Percentiles rank a stretch among this genome's conserved stretches.
These are phyloP conservation scores for Zygosaccharomyces lentus DNA, from an alignment of 805 yeast genomes.

Conservation along the genomic window DNA sequence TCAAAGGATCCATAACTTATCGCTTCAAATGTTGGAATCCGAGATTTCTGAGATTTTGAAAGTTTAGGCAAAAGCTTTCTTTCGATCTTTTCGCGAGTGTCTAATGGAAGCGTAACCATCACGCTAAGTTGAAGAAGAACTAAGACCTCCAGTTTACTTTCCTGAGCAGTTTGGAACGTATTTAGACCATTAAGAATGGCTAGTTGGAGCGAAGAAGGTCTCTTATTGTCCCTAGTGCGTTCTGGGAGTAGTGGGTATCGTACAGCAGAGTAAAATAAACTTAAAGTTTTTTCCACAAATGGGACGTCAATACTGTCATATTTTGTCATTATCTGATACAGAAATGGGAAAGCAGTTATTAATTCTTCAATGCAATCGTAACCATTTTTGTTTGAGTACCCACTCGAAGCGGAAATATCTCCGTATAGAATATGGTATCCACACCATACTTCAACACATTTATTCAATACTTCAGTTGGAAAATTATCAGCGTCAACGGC, in stretches of 20 bases:
- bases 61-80: conserved; percentile 45
- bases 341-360: conserved; percentile 48
- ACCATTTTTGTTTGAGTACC: conserved; percentile 36
- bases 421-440: conserved; percentile 43
- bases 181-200: conserved; percentile 51
- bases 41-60: conserved; percentile 30
- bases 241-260: conserved; percentile 70
- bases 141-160: conserved; percentile 40
- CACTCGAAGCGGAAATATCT: conserved; percentile 31
- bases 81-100: conserved; percentile 52
- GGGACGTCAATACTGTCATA: conserved; percentile 33
- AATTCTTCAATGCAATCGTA: conserved; percentile 59
- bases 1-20: conserved; percentile 47
- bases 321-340: conserved; percentile 40
- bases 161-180: conserved; percentile 27
- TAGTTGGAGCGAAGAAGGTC: conserved; percentile 60
- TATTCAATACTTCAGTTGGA: conserved; percentile 31
- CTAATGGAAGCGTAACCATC: conserved; percentile 56
- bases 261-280: conserved; percentile 59
- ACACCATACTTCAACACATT: conserved; percentile 51
- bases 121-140: conserved; percentile 52
- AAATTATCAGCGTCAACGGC: conserved; percentile 36
- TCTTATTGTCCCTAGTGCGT: conserved; percentile 47
- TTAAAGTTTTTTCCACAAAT: conserved; percentile 47
- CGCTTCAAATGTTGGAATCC: conserved; percentile 62